Evolutionary conservation across 106 monocot genomes (phyloP).

Genomic region (Dioscorea dumetorum): DNA sequence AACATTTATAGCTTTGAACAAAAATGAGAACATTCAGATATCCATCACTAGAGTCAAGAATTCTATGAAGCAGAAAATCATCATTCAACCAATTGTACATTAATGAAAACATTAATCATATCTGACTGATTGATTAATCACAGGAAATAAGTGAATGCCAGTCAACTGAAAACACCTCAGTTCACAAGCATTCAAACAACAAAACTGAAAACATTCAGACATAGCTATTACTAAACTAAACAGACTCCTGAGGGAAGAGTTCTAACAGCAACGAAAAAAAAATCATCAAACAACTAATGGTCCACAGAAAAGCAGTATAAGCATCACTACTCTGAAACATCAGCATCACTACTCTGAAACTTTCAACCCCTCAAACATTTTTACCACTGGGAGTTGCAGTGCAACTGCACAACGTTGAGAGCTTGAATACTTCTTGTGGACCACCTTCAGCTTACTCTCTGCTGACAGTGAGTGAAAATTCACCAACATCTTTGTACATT

Average conservation of each 20-base stretch:
- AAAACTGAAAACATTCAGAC: no score
- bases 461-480: constrained; percentile 25
- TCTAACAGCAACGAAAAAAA: background rate
- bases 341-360: background rate
- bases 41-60: no score
- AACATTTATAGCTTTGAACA: no score
- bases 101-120: no score
- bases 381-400: constrained; percentile 26
- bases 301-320: no score
- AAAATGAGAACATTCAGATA: no score
- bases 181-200: no score
- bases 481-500: constrained; percentile 20
- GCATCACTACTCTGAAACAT: background rate
- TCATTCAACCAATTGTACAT: no score
- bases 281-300: background rate
- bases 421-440: constrained; percentile 49
- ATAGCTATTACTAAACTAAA: no score
- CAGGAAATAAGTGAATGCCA: background rate
- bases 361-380: constrained; percentile 18
- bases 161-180: no score
- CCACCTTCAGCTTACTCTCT: constrained; percentile 40
- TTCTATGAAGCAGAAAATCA: no score
- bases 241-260: background rate
- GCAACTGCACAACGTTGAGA: constrained; percentile 33
- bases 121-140: no score